A percentile compares a stretch with the other conserved stretches of the same genome.
phyloP scores from a whole-genome alignment of 768 basidiomycete genomes.

The Lactarius pseudohatsudake region DNA sequence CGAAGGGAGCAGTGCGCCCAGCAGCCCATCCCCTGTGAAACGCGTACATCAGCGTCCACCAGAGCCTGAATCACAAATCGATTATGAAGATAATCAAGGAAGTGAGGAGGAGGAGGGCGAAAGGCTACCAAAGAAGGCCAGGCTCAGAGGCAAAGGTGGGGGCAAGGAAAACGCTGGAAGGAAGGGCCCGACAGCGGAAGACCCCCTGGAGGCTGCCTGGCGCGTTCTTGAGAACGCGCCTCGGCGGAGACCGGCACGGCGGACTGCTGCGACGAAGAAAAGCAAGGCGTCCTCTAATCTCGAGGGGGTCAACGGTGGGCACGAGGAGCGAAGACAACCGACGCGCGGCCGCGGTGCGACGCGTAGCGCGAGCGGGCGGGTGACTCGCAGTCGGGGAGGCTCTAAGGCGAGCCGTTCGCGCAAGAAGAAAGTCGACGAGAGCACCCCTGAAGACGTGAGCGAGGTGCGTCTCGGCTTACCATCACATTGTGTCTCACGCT shows the following conservation, averaged over 20 bases:
- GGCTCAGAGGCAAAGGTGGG: slow-evolving; percentile 24
- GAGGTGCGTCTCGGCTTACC: slow-evolving; percentile 18
- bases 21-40: slow-evolving; percentile 30
- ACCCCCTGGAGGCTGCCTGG: slow-evolving; percentile 16
- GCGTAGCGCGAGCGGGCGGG: not conserved
- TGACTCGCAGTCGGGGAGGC: slow-evolving; percentile 3
- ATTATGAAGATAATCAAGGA: slow-evolving; percentile 8
- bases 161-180: slow-evolving; percentile 33
- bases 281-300: not conserved
- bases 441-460: slow-evolving; percentile 29
- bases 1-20: slow-evolving; percentile 17
- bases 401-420: slow-evolving; percentile 14
- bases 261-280: not conserved
- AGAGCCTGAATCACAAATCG: slow-evolving; percentile 16
- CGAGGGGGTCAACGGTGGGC: not conserved
- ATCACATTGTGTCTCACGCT: not conserved
- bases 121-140: slow-evolving; percentile 38
- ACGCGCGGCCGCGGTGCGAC: not conserved
- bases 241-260: slow-evolving; percentile 6
- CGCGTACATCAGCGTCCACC: slow-evolving; percentile 14
- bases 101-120: slow-evolving; percentile 32
- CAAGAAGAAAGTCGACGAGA: slow-evolving; percentile 28
- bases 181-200: slow-evolving; percentile 37
- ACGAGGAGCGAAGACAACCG: not conserved
- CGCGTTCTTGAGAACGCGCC: slow-evolving; percentile 22